Evolutionary conservation across 2,329 filamentous ascomycete genomes (phyloP), one percentile per base, ranked within the genome.

Genomic region (Harringtonia lauricola): DNA sequence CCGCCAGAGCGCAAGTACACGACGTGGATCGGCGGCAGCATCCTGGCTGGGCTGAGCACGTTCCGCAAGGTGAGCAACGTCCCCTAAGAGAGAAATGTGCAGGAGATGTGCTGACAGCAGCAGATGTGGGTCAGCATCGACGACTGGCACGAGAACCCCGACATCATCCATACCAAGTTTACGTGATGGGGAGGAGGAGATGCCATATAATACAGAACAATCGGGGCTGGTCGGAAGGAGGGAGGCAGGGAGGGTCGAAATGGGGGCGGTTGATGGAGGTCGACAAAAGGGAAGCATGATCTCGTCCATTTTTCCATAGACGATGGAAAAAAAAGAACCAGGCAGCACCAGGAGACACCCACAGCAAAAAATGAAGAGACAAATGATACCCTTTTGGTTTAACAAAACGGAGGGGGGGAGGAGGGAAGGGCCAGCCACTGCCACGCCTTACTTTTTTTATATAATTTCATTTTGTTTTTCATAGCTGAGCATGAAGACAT

Each of bases 101-200:
- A 22, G n/a, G n/a, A n/a, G n/a, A n/a, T n/a, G n/a, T n/a, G n/a
- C n/a, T n/a, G n/a, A n/a, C n/a, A n/a, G n/a, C 36, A 49, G 45
- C 61, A 95, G 90, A 98, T 98, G 92, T 96, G 92, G 88, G 92
- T 98, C 58, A 95, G 88, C 66, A 90, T 95, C 60, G 92, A 96
- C 60, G 92, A 98, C 71, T 98, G 92, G 92, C 92, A 98, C 63
- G 92, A 98, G 74, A 95, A 98, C 61, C 92, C 92, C 17, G 90
- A 98, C 59, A 92, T 98, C 57, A 96, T 98, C 60, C 90, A 96
- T 66, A 92, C 87, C 59, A 96, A 95, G 66, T 95, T 96, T 64
- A 89, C 87, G 57, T 95, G 73, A 51, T 29, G 19, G 21, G 24
- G 26, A 41, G 17, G 33, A 17, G 7, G 7, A 10, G n/a, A 10